Conservation (phyloP, 148 eudicot species). For the Fagopyrum esculentum region DNA sequence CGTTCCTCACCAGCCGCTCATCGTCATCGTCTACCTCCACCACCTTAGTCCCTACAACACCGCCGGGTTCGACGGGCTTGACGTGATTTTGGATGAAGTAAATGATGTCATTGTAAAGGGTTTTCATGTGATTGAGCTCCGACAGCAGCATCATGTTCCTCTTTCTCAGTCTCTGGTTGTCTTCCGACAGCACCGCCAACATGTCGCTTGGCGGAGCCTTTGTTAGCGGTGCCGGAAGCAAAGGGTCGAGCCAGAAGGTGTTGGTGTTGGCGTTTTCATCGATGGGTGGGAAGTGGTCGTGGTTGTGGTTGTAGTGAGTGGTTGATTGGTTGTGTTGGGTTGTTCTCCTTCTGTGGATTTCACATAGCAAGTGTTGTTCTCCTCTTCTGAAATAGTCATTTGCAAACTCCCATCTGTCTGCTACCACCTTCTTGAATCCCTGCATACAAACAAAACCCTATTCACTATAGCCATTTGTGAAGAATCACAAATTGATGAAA, state of each 20-base stretch:
- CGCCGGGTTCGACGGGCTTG: constrained; percentile 20
- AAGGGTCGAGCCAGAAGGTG: constrained; percentile 29
- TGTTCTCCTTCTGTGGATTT: constrained; percentile 70
- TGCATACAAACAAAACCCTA: constrained; percentile 8
- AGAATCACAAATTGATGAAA: too few species aligned
- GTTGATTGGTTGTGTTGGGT: constrained; percentile 13
- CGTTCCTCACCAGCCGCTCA: too few species aligned
- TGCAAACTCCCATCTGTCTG: constrained; percentile 85
- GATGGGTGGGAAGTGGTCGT: background rate
- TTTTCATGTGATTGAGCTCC: constrained; percentile 67
- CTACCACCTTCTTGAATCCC: constrained; percentile 83
- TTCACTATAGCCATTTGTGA: too few species aligned
- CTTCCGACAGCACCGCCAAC: constrained; percentile 35
- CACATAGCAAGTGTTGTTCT: constrained; percentile 53
- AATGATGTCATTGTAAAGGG: constrained; percentile 54
- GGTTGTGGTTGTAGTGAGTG: background rate
- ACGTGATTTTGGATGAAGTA: constrained; percentile 44
- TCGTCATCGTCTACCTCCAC: background rate
- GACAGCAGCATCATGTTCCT: constrained; percentile 50
- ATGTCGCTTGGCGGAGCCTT: background rate
- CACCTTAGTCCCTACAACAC: background rate
- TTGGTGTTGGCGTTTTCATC: background rate
- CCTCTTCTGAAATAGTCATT: constrained; percentile 64
- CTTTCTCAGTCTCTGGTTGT: constrained; percentile 58
- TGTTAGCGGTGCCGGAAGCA: constrained; percentile 26